Evolutionary conservation across 495 filamentous ascomycete genomes (phyloP).

Genomic region (Poronia punctata): DNA sequence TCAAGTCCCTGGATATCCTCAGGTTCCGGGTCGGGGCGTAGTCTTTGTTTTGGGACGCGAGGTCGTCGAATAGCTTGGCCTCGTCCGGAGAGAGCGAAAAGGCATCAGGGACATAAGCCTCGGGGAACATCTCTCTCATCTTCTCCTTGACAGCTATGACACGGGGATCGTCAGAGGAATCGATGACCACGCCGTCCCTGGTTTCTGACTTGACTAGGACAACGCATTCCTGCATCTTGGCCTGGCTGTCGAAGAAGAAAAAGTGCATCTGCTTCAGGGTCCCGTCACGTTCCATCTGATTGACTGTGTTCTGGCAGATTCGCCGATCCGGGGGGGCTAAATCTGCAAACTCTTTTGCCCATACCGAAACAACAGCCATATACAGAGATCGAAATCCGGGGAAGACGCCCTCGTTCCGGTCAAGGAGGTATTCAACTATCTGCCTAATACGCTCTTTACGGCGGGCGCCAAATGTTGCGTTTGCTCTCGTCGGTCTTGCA

Average conservation of each 20-base stretch:
- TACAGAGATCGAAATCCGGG: slow-evolving; percentile 67
- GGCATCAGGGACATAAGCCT: slow-evolving; percentile 35
- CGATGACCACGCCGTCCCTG: background rate
- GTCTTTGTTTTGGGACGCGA: slow-evolving; percentile 17
- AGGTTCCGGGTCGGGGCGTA: slow-evolving; percentile 5
- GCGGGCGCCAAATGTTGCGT: slow-evolving; percentile 15
- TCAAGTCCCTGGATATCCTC: slow-evolving; percentile 4
- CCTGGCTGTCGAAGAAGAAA: slow-evolving; percentile 39
- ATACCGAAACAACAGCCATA: slow-evolving; percentile 58
- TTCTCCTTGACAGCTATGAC: slow-evolving; percentile 29
- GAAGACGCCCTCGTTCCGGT: slow-evolving; percentile 64
- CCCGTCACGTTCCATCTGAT: slow-evolving; percentile 51
- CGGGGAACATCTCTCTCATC: slow-evolving; percentile 36
- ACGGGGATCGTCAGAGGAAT: slow-evolving; percentile 15
- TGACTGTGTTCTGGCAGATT: slow-evolving; percentile 47
- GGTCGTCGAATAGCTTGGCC: slow-evolving; percentile 20
- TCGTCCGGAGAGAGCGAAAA: slow-evolving; percentile 36
- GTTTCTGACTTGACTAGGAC: slow-evolving; percentile 14
- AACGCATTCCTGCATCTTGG: slow-evolving; percentile 20
- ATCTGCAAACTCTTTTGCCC: slow-evolving; percentile 53
- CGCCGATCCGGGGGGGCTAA: slow-evolving; percentile 28
- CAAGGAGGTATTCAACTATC: slow-evolving; percentile 63
- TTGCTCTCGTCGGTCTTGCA: slow-evolving; percentile 3
- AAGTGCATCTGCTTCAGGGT: slow-evolving; percentile 57
- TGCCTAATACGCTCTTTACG: slow-evolving; percentile 34